Conservation (phyloP, 805 yeast genomes). For the Saccharomycodes ludwigii region DNA sequence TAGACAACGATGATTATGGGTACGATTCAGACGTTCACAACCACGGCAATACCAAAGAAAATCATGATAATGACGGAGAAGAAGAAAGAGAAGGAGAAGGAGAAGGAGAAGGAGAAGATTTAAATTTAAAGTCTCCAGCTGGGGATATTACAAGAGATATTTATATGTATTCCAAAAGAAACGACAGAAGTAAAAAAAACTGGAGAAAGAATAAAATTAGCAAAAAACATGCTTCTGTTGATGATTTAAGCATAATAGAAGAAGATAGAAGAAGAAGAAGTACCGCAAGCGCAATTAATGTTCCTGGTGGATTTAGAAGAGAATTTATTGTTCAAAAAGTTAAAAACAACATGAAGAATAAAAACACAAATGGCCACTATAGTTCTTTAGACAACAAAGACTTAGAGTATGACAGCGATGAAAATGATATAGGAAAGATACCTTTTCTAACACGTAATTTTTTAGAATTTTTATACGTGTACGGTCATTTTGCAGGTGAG, state of each 20-base stretch:
- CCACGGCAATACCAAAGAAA: constrained; percentile 2
- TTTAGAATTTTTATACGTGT: constrained; percentile 62
- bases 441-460: constrained; percentile 58
- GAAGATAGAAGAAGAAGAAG: constrained; percentile 40
- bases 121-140: constrained; percentile 11
- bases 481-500: constrained; percentile 85
- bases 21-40: too few species aligned
- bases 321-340: constrained; percentile 41
- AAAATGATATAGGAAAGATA: constrained; percentile 20
- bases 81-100: constrained; percentile 5
- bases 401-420: constrained; percentile 3
- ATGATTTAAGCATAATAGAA: constrained; percentile 14
- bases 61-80: constrained; percentile 5
- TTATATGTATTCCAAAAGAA: constrained; percentile 14
- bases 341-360: constrained; percentile 10
- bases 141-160: constrained; percentile 28
- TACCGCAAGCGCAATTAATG: constrained; percentile 53
- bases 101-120: constrained; percentile 6
- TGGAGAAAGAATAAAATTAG: constrained; percentile 5
- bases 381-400: neutral
- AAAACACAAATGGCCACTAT: neutral
- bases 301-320: constrained; percentile 77
- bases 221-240: constrained; percentile 14
- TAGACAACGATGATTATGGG: too few species aligned
- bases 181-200: constrained; percentile 1